Evolutionary conservation across 192 early-diverging fungal genomes (phyloP).

Genomic region (Backusella tuberculispora): DNA sequence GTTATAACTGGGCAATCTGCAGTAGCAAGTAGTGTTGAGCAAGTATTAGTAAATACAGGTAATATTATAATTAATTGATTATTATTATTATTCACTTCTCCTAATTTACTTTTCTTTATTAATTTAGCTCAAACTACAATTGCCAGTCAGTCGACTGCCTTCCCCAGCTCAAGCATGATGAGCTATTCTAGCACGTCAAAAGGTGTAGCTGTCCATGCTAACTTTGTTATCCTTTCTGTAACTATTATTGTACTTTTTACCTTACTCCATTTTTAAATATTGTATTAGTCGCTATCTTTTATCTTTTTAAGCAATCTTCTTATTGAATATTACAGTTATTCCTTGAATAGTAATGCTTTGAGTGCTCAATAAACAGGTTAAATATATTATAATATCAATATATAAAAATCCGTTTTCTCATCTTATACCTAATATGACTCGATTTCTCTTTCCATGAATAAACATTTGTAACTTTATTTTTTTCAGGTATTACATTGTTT

Average conservation of each 20-base stretch:
- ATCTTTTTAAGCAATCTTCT: not conserved
- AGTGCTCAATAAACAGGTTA: not conserved
- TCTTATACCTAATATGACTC: not conserved
- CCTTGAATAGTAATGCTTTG: not conserved
- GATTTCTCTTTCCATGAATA: not conserved
- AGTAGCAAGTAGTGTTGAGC: not conserved
- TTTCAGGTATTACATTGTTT: not conserved
- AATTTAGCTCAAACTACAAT: not conserved
- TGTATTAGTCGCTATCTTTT: not conserved
- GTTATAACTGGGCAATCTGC: not conserved
- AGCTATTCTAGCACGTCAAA: not conserved
- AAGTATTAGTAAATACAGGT: not conserved
- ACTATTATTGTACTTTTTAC: slow-evolving; percentile 1
- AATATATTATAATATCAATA: not conserved
- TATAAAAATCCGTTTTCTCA: not conserved
- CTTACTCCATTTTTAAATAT: not conserved
- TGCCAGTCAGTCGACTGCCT: not conserved
- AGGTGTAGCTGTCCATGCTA: not conserved
- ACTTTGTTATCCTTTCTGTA: not conserved
- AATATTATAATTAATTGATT: not conserved
- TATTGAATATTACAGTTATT: not conserved
- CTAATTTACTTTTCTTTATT: not conserved
- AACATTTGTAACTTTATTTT: not conserved
- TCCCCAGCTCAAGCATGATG: not conserved
- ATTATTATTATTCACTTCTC: not conserved